Evolutionary conservation across 768 basidiomycete species (phyloP).

Genomic region (Rhodosporidiobolus sp.): DNA sequence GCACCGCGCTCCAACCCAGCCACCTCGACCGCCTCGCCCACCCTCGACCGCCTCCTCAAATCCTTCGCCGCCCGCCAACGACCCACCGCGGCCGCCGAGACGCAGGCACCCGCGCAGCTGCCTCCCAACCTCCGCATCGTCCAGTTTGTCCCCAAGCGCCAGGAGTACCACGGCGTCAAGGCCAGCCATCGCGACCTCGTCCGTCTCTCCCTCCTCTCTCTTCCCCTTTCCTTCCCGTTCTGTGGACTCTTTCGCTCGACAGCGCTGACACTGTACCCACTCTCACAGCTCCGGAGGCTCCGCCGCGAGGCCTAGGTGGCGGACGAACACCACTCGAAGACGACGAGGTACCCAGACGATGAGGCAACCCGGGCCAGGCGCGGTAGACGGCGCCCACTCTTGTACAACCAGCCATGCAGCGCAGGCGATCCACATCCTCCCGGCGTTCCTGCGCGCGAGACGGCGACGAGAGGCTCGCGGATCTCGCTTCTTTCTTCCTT

Average conservation of each 20-base stretch:
- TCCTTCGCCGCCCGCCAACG: background rate
- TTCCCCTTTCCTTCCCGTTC: background rate
- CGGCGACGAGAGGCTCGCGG: too few species aligned
- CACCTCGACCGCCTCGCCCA: background rate
- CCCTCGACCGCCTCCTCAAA: slow-evolving; percentile 21
- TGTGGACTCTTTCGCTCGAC: too few species aligned
- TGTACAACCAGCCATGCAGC: too few species aligned
- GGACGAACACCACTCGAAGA: too few species aligned
- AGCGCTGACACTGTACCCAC: background rate
- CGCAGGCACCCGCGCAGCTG: background rate
- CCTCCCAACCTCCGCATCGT: slow-evolving; percentile 26
- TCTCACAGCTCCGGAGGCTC: slow-evolving; percentile 11
- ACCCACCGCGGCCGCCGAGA: background rate
- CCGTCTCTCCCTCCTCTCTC: background rate
- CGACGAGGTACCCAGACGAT: too few species aligned
- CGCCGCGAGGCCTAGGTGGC: slow-evolving; percentile 1
- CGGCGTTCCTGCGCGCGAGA: too few species aligned
- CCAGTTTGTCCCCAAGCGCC: slow-evolving; percentile 12
- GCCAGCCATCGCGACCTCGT: slow-evolving; percentile 26
- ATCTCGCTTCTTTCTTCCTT: too few species aligned
- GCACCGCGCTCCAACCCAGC: background rate
- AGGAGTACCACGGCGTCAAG: slow-evolving; percentile 17
- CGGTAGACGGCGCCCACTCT: too few species aligned
- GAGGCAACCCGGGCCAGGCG: too few species aligned
- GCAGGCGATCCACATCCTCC: too few species aligned